Conservation (phyloP, 164 flowering plant genomes). For the Macadamia integrifolia region DNA sequence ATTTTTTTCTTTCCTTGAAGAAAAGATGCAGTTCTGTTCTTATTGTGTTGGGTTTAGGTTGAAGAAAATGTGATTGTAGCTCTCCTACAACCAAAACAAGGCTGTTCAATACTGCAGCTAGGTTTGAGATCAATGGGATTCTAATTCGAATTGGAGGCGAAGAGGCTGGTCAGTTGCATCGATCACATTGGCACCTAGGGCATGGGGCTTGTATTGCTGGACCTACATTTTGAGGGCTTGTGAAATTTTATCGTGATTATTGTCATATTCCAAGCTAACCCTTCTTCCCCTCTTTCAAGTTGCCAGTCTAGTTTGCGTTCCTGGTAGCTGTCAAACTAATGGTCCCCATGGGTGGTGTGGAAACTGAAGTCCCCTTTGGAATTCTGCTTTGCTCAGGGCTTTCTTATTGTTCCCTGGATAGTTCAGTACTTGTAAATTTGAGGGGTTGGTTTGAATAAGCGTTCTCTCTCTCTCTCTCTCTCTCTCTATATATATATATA, state of each 20-base stretch:
- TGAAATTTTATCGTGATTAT: slow-evolving; percentile 10
- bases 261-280: slow-evolving; percentile 3
- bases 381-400: not conserved
- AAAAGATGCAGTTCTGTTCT: slow-evolving; percentile 39
- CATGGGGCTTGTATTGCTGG: slow-evolving; percentile 14
- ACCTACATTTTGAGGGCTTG: slow-evolving; percentile 11
- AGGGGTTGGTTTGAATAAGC: not conserved
- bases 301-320: not conserved
- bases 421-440: not conserved
- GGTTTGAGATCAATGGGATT: slow-evolving; percentile 35
- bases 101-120: slow-evolving; percentile 40
- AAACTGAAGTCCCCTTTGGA: not conserved
- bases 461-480: not conserved
- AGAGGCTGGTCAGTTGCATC: slow-evolving; percentile 3
- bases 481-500: too few species aligned
- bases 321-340: not conserved
- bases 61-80: slow-evolving; percentile 50
- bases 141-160: slow-evolving; percentile 10
- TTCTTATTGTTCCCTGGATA: not conserved
- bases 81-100: slow-evolving; percentile 41
- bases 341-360: not conserved
- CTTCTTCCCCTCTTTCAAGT: not conserved
- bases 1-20: slow-evolving; percentile 18
- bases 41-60: slow-evolving; percentile 43
- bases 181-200: slow-evolving; percentile 6